A percentile compares a stretch with the other conserved stretches of the same genome.
Conservation (phyloP, 2,329 filamentous ascomycete genomes). For the Xylaria polymorpha region DNA sequence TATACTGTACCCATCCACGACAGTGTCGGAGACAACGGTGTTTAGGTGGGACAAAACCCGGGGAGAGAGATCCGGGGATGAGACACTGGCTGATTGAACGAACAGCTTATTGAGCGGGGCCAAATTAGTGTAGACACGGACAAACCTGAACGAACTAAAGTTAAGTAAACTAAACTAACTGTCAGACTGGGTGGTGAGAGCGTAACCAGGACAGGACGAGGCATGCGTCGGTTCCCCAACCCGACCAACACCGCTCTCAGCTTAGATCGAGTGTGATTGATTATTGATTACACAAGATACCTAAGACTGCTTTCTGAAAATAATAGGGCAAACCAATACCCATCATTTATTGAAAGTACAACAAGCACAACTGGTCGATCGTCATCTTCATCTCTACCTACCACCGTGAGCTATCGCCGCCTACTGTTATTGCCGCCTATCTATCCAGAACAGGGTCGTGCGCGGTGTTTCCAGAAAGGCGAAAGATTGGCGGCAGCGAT, state of each 20-base stretch:
- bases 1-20: conserved; percentile 10
- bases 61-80: conserved; percentile 16
- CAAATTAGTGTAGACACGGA: conserved; percentile 13
- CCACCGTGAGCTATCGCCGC: background rate
- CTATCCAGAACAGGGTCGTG: background rate
- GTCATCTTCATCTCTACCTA: background rate
- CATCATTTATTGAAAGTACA: background rate
- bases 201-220: background rate
- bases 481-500: background rate
- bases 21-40: conserved; percentile 33
- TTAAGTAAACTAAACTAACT: too few relatives aligned
- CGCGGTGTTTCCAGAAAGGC: background rate
- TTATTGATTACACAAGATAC: background rate
- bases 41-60: conserved; percentile 32
- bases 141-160: background rate
- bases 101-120: background rate
- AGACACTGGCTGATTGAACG: conserved; percentile 16
- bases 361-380: background rate
- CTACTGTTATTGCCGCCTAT: background rate
- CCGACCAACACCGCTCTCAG: background rate
- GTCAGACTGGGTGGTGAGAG: background rate
- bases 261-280: background rate
- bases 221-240: background rate
- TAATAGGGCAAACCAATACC: background rate
- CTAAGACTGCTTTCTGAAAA: background rate